These are phyloP conservation scores for Acrodontium crateriforme DNA, from an alignment of 2,329 filamentous ascomycete species.

Conservation along the genomic window DNA sequence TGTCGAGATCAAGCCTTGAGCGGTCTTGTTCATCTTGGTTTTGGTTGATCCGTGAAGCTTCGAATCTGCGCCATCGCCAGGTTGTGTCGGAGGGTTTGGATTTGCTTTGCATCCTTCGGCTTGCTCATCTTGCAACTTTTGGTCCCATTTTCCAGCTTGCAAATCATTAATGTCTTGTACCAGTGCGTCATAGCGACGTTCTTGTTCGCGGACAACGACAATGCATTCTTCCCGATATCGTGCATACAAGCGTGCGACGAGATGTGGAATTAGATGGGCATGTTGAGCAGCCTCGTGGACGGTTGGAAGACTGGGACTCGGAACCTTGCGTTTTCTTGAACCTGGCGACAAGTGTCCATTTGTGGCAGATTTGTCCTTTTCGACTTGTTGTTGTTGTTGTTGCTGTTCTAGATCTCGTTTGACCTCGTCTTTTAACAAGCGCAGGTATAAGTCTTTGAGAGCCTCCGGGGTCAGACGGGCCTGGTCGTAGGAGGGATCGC, in stretches of 20 bases:
- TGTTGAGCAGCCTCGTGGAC: conserved; percentile 54
- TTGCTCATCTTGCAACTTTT: conserved; percentile 19
- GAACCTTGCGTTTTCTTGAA: conserved; percentile 64
- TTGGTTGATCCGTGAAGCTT: too few relatives aligned
- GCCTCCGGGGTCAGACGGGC: conserved; percentile 62
- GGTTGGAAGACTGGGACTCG: conserved; percentile 48
- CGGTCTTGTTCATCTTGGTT: too few relatives aligned
- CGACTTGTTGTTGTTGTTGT: conserved; percentile 11
- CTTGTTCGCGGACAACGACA: conserved; percentile 59
- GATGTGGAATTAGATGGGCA: conserved; percentile 50
- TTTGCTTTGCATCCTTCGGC: conserved; percentile 7
- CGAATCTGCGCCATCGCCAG: too few relatives aligned
- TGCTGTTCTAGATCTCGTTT: conserved; percentile 27
- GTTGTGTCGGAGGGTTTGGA: conserved; percentile 11
- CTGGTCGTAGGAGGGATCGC: conserved; percentile 58
- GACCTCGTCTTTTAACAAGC: conserved; percentile 61
- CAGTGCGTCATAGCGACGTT: conserved; percentile 50
- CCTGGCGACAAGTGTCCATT: conserved; percentile 36
- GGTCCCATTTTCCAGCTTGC: conserved; percentile 45
- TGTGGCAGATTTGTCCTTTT: conserved; percentile 10
- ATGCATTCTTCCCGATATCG: conserved; percentile 58
- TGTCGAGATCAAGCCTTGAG: too few relatives aligned
- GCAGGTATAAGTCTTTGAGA: conserved; percentile 64
- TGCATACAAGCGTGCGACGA: conserved; percentile 62
- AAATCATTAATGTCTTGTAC: conserved; percentile 54